phyloP scores from a whole-genome alignment of 257 asterid species.

The Solanum medicagineum region DNA sequence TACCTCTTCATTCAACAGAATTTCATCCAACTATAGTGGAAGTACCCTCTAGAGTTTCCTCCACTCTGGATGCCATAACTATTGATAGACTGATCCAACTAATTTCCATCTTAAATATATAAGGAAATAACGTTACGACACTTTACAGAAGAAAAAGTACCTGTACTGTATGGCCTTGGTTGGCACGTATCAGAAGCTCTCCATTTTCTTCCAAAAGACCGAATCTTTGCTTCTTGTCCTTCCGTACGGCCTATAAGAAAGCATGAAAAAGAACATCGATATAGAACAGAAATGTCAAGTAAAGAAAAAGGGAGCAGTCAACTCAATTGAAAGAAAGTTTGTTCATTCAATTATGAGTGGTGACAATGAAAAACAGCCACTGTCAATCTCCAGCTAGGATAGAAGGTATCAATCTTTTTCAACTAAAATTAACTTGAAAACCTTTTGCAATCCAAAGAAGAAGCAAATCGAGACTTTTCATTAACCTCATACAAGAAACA shows the following conservation, averaged over 20 bases:
- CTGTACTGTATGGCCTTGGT: constrained; percentile 76
- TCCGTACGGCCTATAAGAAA: constrained; percentile 52
- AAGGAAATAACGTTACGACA: background rate
- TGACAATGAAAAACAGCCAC: background rate
- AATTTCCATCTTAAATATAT: background rate
- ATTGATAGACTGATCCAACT: background rate
- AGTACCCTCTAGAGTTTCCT: background rate
- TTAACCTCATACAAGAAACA: background rate
- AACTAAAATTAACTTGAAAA: background rate
- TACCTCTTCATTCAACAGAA: background rate
- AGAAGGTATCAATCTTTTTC: background rate
- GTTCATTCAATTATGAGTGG: background rate
- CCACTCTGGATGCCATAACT: background rate
- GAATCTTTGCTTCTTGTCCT: constrained; percentile 84
- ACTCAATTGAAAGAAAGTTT: background rate
- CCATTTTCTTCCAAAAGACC: constrained; percentile 75
- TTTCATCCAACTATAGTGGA: background rate
- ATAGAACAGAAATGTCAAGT: background rate
- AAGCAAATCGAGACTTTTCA: background rate
- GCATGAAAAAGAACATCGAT: background rate
- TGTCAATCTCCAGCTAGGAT: background rate
- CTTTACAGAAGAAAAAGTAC: constrained; percentile 14
- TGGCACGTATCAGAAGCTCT: constrained; percentile 80
- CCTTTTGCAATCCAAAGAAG: background rate
- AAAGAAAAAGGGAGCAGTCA: background rate